Evolutionary conservation across 192 early-diverging fungal genomes (phyloP), one percentile per base, ranked within the genome.

Genomic region (Podila minutissima): DNA sequence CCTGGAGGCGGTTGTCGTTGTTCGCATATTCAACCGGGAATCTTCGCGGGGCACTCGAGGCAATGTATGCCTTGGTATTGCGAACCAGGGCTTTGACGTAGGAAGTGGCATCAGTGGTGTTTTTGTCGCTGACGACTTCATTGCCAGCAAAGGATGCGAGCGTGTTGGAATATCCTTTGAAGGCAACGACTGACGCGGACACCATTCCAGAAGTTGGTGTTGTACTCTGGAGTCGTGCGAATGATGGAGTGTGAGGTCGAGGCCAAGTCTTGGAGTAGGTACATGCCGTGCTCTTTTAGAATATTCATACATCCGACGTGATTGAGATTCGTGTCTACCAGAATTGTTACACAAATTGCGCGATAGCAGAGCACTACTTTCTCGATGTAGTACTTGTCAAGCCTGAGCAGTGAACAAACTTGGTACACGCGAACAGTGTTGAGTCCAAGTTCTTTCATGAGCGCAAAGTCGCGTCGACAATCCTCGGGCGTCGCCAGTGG

Each of bases 401-500:
- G 11, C 20, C 6, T 33, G 26, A 24, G 15, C 59, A 49, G 82
- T 33, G 19, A 24, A 22, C 59, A 49, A 82, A 89, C 91, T 83
- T 92, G 86, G 75, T 94, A 94, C 24, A 94, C 91, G 37, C 93
- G 93, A 59, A 94, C 84, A 32, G 88, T 86, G 72, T 94, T 94
- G 35, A 91, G 74, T 61, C 89, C 90, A 38, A 94, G 83, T 19
- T 89, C 86, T 69, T 91, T 90, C 86, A 94, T 90, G 53, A 89
- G 74, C 4, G 85, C 73, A 58, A 89, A 62, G 74, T 94, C 92
- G 66, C 91, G 88, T 69, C 75, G 82, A 78, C 93, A 94, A 50
- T 72, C 85, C n/a, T 73, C 72, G 48, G 74, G 74, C 62, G 91
- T 88, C 15, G 90, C 84, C 55, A 94, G 84, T 29, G 93, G 93